Evolutionary conservation across 1,284 basidiomycete genomes (phyloP).

Genomic region (Irpex sp.): DNA sequence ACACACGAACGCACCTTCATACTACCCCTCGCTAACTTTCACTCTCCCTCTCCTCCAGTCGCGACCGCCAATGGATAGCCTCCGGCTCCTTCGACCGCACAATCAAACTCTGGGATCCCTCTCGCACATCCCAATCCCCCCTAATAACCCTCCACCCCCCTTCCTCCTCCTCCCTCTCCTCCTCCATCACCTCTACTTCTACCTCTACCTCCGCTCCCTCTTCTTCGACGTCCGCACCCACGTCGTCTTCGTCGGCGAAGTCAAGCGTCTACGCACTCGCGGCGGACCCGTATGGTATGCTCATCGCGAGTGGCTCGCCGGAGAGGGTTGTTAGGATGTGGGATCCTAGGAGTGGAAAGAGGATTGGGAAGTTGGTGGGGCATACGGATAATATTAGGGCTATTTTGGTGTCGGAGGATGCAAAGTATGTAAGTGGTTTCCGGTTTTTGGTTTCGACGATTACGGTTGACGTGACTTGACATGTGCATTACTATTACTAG

Average conservation of each 20-base stretch:
- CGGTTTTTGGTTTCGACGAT: not conserved
- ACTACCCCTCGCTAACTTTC: too few species aligned
- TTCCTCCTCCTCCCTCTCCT: too few species aligned
- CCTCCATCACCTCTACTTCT: too few species aligned
- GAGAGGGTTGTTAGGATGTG: constrained; percentile 88
- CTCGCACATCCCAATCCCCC: constrained; percentile 39
- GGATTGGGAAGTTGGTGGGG: constrained; percentile 78
- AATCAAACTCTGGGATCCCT: constrained; percentile 94
- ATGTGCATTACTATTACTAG: constrained; percentile 32
- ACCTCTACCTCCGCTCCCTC: too few species aligned
- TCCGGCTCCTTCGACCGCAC: constrained; percentile 94
- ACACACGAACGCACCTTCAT: too few species aligned
- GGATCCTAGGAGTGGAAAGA: constrained; percentile 84
- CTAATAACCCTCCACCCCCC: constrained; percentile 56
- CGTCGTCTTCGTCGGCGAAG: constrained; percentile 62
- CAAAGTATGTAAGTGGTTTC: constrained; percentile 68
- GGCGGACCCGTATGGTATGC: constrained; percentile 74
- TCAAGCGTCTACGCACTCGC: constrained; percentile 80
- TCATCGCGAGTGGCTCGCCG: constrained; percentile 87
- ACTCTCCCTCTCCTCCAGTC: constrained; percentile 48
- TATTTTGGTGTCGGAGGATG: constrained; percentile 86
- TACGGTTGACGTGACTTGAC: not conserved
- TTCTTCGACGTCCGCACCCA: too few species aligned
- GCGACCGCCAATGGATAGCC: constrained; percentile 81
- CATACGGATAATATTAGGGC: constrained; percentile 97